phyloP scores from a whole-genome alignment of 192 early-diverging fungal species.

The Glomus cerebriforme region DNA sequence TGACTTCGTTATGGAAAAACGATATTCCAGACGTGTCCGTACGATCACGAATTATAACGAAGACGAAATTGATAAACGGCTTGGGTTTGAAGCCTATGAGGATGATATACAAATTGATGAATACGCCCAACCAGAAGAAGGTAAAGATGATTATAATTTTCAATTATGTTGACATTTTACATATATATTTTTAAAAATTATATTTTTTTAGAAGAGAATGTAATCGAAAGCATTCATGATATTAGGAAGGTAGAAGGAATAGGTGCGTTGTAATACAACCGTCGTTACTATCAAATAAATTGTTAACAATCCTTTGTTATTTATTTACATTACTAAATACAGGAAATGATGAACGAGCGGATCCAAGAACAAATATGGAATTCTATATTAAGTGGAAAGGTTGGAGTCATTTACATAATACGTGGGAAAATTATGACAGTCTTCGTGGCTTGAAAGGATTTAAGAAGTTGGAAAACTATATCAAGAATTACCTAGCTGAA shows the following conservation, averaged over 20 bases:
- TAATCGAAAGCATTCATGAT: slow-evolving; percentile 60
- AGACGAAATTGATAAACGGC: slow-evolving; percentile 43
- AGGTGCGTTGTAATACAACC: slow-evolving; percentile 36
- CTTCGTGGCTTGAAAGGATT: slow-evolving; percentile 79
- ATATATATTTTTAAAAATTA: slow-evolving; percentile 5
- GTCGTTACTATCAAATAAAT: slow-evolving; percentile 24
- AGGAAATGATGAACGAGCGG: slow-evolving; percentile 43
- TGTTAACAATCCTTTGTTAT: neutral
- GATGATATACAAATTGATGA: slow-evolving; percentile 6
- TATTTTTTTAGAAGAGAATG: slow-evolving; percentile 51
- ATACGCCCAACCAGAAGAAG: slow-evolving; percentile 4
- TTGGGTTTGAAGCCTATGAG: slow-evolving; percentile 39
- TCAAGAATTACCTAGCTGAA: slow-evolving; percentile 39
- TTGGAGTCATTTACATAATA: slow-evolving; percentile 86
- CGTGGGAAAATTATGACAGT: slow-evolving; percentile 78
- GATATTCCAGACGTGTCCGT: slow-evolving; percentile 43
- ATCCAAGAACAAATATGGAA: slow-evolving; percentile 63
- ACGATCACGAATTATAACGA: slow-evolving; percentile 45
- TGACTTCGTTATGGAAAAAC: slow-evolving; percentile 8
- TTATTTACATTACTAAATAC: neutral
- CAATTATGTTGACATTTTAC: neutral
- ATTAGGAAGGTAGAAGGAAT: slow-evolving; percentile 39
- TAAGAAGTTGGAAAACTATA: slow-evolving; percentile 88
- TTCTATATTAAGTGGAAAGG: slow-evolving; percentile 96
- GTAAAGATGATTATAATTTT: neutral